A percentile compares a stretch with the other conserved stretches of the same genome.
Conservation (phyloP, 1,139 yeast genomes). For the Hemisphaericaspora xylofermentans region DNA sequence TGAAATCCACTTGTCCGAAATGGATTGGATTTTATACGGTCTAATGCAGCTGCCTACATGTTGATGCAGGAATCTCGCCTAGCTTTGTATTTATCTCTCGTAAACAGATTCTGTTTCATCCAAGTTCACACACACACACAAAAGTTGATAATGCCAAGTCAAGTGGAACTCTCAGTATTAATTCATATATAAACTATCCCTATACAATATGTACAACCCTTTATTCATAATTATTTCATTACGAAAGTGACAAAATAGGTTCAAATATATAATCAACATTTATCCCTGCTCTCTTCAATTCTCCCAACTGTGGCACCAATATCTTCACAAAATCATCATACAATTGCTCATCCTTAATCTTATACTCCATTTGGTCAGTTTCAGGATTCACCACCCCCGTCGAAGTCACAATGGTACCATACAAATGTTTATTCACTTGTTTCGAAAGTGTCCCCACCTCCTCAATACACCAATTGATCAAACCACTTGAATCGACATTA, state of each 20-base stretch:
- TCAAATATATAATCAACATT: conserved; percentile 68
- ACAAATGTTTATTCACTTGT: conserved; percentile 64
- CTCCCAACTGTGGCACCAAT: conserved; percentile 59
- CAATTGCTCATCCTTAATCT: conserved; percentile 30
- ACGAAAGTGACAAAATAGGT: conserved; percentile 16
- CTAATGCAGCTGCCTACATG: too few species aligned
- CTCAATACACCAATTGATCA: conserved; percentile 65
- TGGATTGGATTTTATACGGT: too few species aligned
- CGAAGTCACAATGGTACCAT: conserved; percentile 53
- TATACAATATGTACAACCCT: neutral
- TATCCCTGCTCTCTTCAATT: conserved; percentile 65
- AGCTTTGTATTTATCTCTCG: neutral
- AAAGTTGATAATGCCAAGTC: too few species aligned
- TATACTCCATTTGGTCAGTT: conserved; percentile 25
- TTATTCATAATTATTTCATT: too few species aligned
- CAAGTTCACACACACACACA: too few species aligned
- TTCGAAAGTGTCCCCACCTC: conserved; percentile 63
- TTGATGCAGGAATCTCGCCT: too few species aligned
- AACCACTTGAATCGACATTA: conserved; percentile 42
- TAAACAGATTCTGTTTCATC: too few species aligned
- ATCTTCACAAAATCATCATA: conserved; percentile 50
- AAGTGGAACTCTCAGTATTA: too few species aligned
- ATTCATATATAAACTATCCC: too few species aligned
- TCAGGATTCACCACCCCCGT: conserved; percentile 22
- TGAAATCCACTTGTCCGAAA: too few species aligned